phyloP scores from a whole-genome alignment of 768 basidiomycete species.

The Kwoniella dejecticola region DNA sequence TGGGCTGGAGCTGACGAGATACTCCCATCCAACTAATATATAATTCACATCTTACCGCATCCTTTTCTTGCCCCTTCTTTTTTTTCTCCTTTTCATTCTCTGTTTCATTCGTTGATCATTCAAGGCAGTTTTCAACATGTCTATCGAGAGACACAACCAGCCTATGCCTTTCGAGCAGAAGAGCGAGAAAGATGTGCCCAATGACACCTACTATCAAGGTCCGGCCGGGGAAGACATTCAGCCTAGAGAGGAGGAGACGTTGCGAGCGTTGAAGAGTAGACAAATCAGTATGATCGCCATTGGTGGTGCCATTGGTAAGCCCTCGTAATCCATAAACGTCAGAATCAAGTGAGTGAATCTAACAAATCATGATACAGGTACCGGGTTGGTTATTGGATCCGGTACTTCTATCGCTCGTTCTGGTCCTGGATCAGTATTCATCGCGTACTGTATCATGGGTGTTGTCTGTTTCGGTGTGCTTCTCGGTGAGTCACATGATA shows the following conservation, averaged over 20 bases:
- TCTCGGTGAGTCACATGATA: constrained; percentile 7
- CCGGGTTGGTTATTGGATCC: constrained; percentile 52
- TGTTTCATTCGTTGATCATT: neutral
- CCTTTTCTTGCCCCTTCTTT: neutral
- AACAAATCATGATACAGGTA: constrained; percentile 28
- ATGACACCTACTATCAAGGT: constrained; percentile 1
- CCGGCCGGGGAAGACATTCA: constrained; percentile 13
- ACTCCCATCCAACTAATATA: neutral
- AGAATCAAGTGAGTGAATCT: neutral
- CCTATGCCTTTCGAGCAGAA: constrained; percentile 9
- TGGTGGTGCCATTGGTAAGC: constrained; percentile 51
- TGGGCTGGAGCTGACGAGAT: neutral
- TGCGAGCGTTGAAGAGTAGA: constrained; percentile 24
- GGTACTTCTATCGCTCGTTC: constrained; percentile 46
- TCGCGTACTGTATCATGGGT: constrained; percentile 46
- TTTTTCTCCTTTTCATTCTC: neutral
- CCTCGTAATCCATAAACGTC: neutral
- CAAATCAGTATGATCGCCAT: constrained; percentile 54
- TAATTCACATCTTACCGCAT: neutral
- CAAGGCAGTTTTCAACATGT: neutral
- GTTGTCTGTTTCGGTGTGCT: constrained; percentile 31
- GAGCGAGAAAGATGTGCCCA: constrained; percentile 12
- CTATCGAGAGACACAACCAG: constrained; percentile 8
- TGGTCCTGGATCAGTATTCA: constrained; percentile 46
- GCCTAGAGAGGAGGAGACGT: constrained; percentile 23